phyloP scores from a whole-genome alignment of 2,329 filamentous ascomycete genomes.

The Penicillium sclerotigenum region DNA sequence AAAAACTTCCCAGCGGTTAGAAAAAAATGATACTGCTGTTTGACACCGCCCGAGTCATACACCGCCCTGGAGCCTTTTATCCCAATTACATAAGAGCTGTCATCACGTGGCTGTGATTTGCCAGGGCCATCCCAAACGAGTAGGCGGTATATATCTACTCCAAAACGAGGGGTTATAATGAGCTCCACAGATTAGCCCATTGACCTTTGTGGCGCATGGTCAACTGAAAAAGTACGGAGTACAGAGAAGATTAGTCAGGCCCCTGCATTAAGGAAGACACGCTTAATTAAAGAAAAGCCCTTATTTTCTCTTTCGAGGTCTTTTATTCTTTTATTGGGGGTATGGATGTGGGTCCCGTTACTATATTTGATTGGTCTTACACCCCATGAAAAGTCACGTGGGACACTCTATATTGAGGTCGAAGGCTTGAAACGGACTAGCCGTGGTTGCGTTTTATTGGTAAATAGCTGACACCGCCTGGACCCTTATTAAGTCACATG shows the following conservation, averaged over 20 bases:
- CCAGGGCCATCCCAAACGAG: background rate
- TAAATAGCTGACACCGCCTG: background rate
- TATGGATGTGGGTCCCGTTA: background rate
- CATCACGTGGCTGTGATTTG: background rate
- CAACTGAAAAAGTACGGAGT: background rate
- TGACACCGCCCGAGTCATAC: conserved; percentile 24
- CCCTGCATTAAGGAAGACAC: background rate
- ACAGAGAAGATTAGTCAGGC: background rate
- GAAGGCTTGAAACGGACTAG: background rate
- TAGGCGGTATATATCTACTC: background rate
- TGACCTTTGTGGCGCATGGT: background rate
- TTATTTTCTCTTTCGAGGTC: background rate
- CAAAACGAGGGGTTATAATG: background rate
- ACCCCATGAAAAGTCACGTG: background rate
- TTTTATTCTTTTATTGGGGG: background rate
- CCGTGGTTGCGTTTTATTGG: background rate
- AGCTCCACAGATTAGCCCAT: background rate
- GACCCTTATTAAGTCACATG: background rate
- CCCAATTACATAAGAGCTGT: background rate
- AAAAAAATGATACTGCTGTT: conserved; percentile 35
- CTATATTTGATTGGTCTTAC: background rate
- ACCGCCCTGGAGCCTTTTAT: conserved; percentile 18
- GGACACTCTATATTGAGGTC: background rate
- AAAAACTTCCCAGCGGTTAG: conserved; percentile 7
- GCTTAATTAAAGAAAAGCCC: background rate